A percentile compares a stretch with the other conserved stretches of the same genome.
phyloP scores from a whole-genome alignment of 148 eudicot genomes.

The Chenopodium quinoa region DNA sequence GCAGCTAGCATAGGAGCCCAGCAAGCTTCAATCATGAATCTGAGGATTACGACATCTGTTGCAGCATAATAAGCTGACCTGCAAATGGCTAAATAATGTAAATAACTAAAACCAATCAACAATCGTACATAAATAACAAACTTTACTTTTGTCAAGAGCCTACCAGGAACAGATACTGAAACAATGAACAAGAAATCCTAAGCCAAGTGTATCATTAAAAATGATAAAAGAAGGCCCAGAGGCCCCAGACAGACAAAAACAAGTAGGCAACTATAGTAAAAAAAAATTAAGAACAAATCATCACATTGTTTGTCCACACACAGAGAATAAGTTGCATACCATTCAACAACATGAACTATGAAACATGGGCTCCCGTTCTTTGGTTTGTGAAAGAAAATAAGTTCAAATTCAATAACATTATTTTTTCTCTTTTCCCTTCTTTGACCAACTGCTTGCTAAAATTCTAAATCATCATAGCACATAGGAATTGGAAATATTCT shows the following conservation, averaged over 20 bases:
- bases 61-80: conserved; percentile 99
- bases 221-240: neutral
- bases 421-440: neutral
- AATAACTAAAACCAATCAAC: conserved; percentile 17
- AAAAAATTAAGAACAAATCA: neutral
- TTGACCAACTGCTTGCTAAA: neutral
- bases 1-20: conserved; percentile 99
- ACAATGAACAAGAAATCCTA: neutral
- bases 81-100: conserved; percentile 41
- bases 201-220: neutral
- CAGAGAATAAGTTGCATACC: neutral
- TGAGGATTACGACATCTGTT: conserved; percentile 86
- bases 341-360: neutral
- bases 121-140: neutral
- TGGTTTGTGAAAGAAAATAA: too few species aligned
- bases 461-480: neutral
- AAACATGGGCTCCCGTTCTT: neutral
- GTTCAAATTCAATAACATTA: neutral
- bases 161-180: neutral
- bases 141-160: neutral
- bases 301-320: neutral
- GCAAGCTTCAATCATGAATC: conserved; percentile 97
- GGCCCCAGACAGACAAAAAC: neutral
- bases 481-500: neutral
- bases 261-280: neutral